Base-by-base conservation (phyloP, 345 rosid species). In the Populus simonii region DNA sequence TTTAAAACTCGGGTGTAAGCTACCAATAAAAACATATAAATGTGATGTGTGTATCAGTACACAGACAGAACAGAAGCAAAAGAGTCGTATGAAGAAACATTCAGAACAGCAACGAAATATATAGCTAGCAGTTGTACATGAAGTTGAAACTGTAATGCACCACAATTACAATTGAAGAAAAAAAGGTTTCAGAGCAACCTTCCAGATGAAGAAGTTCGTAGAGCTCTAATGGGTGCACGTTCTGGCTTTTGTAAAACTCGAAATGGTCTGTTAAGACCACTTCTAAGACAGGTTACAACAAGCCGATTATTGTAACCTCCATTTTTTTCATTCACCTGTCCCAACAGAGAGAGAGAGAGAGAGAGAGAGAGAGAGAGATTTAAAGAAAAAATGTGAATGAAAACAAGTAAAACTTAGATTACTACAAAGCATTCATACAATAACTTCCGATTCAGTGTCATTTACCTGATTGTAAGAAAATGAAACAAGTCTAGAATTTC, bases 201-300 rank as follows among this genome's bases (percentile, higher is more conserved):
- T 89, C 98, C 98, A n/a, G 99, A 96, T 72, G 98, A 93, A 76
- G 98, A 96, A 79, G 98, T 80, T 86, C 98, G 88, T 72, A 96
- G 83, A 83, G 97, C 99, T 90, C 99, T 91, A 81, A 92, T 88
- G 55, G 97, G 97, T 53, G 98, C 91, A 53, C 97, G 94, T 76
- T 96, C 98, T 83, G 99, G 98, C 89, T 93, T 96, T 82, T 96
- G 97, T 83, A 96, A 81, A 81, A 90, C 91, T 61, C 99, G 93
- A 81, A 96, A 92, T 77, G 93, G 85, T 85, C 87, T 90, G 80
- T 93, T 93, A 78, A 93, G 87, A 79, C 99, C 97, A 88, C 99
- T 96, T 86, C 99, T 90, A 77, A 91, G 89, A 86, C 99, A 96
- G 75, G 97, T 92, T 49, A 96, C 93, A 55, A 89, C 90, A 81